Base-by-base conservation (phyloP, 2,329 filamentous ascomycete genomes). In the Diaporthe velutina region DNA sequence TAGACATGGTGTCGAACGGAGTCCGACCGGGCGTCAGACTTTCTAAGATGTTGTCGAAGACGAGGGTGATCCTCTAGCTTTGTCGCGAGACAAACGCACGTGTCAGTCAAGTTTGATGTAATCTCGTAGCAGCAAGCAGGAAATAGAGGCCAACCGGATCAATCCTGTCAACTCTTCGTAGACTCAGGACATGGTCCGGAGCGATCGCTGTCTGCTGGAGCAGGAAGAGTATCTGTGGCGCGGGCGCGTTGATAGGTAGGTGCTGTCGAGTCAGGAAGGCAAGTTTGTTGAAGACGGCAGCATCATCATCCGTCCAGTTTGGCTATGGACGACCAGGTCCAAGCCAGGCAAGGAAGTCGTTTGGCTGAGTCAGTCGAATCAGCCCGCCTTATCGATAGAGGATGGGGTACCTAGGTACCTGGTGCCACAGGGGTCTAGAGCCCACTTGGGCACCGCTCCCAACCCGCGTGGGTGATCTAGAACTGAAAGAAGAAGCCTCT, bases 1-100 rank as follows among this genome's bases (percentile, higher is more conserved):
- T 86, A 67, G 80, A 78, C 82, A 83, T 83, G 73, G 30, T 78
- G 68, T 17, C 57, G 52, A 30, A 35, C 38, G n/a, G 45, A n/a
- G 67, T 64, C 40, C 61, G 57, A 70, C 30, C 42, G 70, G 52
- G 38, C 70, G 54, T 40, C 54, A 61, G 70, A 28, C n/a, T 25
- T 45, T 61, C 70, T 50, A 13, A 40, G 33, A 42, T 64, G 57
- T 33, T 54, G 38, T 10, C 50, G 76, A 58, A 28, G 57, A 70
- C 57, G 66, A 74, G 72, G 61, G 66, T 50, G 73, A 73, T 76
- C 75, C 75, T 75, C 73, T 64, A 71, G 54, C 70, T 75, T 77
- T 74, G 61, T 40, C 61, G 54, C 45, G 7, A 45, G 38, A 58
- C 48, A 70, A 42, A 25, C 42, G 48, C 48, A 73, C 38, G 76